phyloP scores from a whole-genome alignment of 371 early-diverging fungal genomes.

The Umbelopsis sp. region DNA sequence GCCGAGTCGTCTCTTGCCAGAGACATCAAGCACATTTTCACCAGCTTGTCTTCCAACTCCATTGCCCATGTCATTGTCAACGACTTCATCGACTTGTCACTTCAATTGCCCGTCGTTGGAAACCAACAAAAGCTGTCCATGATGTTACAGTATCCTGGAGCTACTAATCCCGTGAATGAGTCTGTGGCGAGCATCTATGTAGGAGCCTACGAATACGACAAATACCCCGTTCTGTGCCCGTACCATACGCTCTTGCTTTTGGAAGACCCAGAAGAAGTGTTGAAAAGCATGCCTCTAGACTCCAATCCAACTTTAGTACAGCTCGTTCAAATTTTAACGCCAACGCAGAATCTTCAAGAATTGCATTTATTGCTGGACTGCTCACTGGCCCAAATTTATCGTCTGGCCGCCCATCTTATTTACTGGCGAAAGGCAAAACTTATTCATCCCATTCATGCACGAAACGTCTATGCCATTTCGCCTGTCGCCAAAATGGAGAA shows the following conservation, averaged over 20 bases:
- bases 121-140: constrained; percentile 18
- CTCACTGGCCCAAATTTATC: constrained; percentile 88
- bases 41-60: constrained; percentile 54
- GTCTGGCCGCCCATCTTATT: constrained; percentile 87
- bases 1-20: constrained; percentile 56
- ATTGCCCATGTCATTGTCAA: constrained; percentile 76
- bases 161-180: constrained; percentile 31
- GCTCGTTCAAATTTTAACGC: constrained; percentile 87
- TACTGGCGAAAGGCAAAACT: constrained; percentile 91
- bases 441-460: constrained; percentile 77
- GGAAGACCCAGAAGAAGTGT: constrained; percentile 83
- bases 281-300: constrained; percentile 79
- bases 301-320: constrained; percentile 84
- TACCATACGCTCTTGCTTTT: constrained; percentile 85
- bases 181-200: constrained; percentile 38
- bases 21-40: constrained; percentile 64
- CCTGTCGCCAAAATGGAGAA: constrained; percentile 64
- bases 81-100: constrained; percentile 76
- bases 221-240: constrained; percentile 80
- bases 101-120: constrained; percentile 64
- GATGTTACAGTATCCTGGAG: constrained; percentile 18
- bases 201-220: constrained; percentile 62
- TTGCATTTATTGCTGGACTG: constrained; percentile 84
- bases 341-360: constrained; percentile 82
- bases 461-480: constrained; percentile 82